Conservation (phyloP, 2,329 filamentous ascomycete genomes). For the Diplodia corticola region DNA sequence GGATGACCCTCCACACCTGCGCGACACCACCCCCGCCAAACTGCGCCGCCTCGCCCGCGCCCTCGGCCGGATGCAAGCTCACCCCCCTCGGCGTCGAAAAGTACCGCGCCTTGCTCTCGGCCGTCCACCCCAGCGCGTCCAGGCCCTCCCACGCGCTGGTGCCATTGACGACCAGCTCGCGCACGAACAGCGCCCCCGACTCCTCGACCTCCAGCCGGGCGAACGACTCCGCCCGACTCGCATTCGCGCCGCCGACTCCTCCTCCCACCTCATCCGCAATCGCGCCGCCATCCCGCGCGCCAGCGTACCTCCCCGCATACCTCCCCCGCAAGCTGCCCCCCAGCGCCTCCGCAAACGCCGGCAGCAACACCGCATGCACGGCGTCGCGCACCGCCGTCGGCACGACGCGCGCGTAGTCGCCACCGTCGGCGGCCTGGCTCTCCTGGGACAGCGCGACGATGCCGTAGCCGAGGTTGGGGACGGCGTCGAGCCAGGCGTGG, state of each 20-base stretch:
- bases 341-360: constrained; percentile 32
- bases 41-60: constrained; percentile 6
- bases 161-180: constrained; percentile 33
- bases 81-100: constrained; percentile 32
- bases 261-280: constrained; percentile 27
- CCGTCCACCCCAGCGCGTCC: constrained; percentile 32
- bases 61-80: constrained; percentile 32
- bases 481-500: constrained; percentile 35
- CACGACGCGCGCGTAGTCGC: constrained; percentile 26
- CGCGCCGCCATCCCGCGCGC: constrained; percentile 27
- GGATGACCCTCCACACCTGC: constrained; percentile 33
- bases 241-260: not conserved
- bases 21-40: constrained; percentile 24
- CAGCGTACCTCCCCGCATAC: constrained; percentile 31
- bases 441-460: constrained; percentile 28
- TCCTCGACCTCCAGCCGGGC: constrained; percentile 32
- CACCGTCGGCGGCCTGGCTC: not conserved
- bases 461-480: constrained; percentile 36
- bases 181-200: constrained; percentile 33
- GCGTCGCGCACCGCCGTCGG: constrained; percentile 27
- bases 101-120: constrained; percentile 25
- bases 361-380: constrained; percentile 31
- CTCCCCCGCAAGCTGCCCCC: constrained; percentile 24
- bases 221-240: not conserved
- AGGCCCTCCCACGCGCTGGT: constrained; percentile 33